A percentile compares a stretch with the other conserved stretches of the same genome.
phyloP scores from a whole-genome alignment of 2,329 filamentous ascomycete genomes.

The Fusarium chuoi region DNA sequence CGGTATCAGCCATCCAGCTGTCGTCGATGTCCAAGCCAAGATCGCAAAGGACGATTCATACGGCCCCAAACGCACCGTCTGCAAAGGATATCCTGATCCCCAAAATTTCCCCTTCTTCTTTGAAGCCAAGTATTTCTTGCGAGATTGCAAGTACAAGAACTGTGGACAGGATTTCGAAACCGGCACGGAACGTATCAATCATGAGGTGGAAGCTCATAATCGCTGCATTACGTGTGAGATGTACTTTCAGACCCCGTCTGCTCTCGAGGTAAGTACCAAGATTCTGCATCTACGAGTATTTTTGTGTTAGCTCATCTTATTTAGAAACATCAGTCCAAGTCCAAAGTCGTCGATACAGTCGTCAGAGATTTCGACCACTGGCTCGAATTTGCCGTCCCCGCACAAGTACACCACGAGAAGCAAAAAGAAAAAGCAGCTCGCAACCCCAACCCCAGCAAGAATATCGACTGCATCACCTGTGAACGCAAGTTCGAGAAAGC shows the following conservation, averaged over 20 bases:
- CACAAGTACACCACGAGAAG: neutral
- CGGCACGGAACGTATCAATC: neutral
- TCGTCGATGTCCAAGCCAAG: neutral
- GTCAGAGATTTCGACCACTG: neutral
- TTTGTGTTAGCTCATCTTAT: rapidly evolving
- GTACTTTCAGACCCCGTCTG: neutral
- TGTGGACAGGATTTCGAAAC: neutral
- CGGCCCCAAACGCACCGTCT: neutral
- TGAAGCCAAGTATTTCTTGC: neutral
- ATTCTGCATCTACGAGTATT: rapidly evolving
- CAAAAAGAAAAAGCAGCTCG: neutral
- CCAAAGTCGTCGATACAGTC: neutral
- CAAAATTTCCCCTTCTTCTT: neutral
- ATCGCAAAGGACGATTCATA: neutral
- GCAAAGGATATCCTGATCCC: neutral
- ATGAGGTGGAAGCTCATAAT: neutral
- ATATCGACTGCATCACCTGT: neutral
- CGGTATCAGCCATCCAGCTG: neutral
- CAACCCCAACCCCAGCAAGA: neutral
- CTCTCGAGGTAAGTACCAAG: neutral
- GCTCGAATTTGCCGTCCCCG: neutral
- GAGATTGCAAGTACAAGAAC: neutral
- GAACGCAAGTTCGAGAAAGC: neutral
- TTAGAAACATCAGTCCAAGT: neutral
- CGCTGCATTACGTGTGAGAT: neutral